Evolutionary conservation across 1,284 basidiomycete species (phyloP).

Genomic region (Cutaneotrichosporon sp.): DNA sequence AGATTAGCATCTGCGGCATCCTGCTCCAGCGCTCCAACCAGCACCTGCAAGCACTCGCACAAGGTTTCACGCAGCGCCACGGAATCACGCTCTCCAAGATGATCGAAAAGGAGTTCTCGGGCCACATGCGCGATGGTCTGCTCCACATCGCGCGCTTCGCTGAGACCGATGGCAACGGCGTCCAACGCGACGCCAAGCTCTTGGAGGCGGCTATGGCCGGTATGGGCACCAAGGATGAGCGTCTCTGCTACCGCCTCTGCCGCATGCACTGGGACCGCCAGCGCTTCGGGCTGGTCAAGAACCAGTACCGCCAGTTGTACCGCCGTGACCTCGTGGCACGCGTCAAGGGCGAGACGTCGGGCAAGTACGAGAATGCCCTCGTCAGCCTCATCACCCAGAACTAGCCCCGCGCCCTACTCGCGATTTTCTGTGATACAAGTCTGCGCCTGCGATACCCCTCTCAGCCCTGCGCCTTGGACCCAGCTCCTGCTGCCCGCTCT

Average conservation of each 20-base stretch:
- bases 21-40: conserved; percentile 48
- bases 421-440: background rate
- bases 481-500: background rate
- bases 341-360: conserved; percentile 52
- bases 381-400: conserved; percentile 42
- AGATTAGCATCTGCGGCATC: conserved; percentile 53
- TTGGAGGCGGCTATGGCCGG: conserved; percentile 50
- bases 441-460: background rate
- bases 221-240: conserved; percentile 54
- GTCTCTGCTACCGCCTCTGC: conserved; percentile 50
- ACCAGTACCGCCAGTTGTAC: conserved; percentile 45
- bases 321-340: conserved; percentile 36
- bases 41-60: conserved; percentile 49
- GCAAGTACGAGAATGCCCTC: conserved; percentile 50
- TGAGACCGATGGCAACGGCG: conserved; percentile 50
- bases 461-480: no score
- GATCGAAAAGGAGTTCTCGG: conserved; percentile 53
- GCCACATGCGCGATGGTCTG: conserved; percentile 52
- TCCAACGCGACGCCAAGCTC: conserved; percentile 46
- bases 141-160: conserved; percentile 45
- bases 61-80: conserved; percentile 46
- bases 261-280: conserved; percentile 52
- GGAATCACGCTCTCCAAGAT: conserved; percentile 40
- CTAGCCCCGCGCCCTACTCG: conserved; percentile 10
- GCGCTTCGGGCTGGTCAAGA: conserved; percentile 51